Evolutionary conservation across 1,284 basidiomycete genomes (phyloP), one percentile per base, ranked within the genome.

Genomic region (Mycocalia duriaeana): DNA sequence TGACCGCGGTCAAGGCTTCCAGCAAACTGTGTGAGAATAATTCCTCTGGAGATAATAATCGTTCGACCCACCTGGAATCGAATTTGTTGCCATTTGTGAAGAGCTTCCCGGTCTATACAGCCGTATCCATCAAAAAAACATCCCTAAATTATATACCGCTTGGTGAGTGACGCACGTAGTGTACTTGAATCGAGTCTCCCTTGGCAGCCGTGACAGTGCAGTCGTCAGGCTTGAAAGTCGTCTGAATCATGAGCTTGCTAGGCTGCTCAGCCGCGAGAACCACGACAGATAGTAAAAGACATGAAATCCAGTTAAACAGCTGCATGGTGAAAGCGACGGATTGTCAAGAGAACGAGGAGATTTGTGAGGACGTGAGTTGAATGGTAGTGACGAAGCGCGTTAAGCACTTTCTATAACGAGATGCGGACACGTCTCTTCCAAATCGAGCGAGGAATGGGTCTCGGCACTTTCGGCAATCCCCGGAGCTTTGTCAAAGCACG

Each of bases 81-180:
- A 93, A 93, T 64, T 90, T 86, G 45, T 75, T 77, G 13, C 88
- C 88, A 48, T 76, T 81, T n/a, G 76, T 68, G 57, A 77, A 79
- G 44, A 90, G 67, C 5, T 73, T 91, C 5, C 91, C 90, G 4
- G 85, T 89, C 83, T 92, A 56, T 35, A 56, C 38, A 42, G 24
- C 20, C 16, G 18, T 11, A 24, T 5, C 6, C 18, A 31, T 28
- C 25, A 19, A 26, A 22, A 8, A n/a, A n/a, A n/a, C n/a, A n/a
- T 13, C n/a, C 18, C 23, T 13, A 20, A 34, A 42, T 44, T 26
- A 35, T 46, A 36, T 35, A 24, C 13, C n/a, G 22, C 19, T 0
- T 13, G 4, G n/a, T 9, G 35, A 20, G 9, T 7, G 8, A 76
- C 83, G 57, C 63, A 89, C 88, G 57, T 90, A 90, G 75, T 90